Base-by-base conservation (phyloP, 768 basidiomycete genomes). In the Hericium coralloides region DNA sequence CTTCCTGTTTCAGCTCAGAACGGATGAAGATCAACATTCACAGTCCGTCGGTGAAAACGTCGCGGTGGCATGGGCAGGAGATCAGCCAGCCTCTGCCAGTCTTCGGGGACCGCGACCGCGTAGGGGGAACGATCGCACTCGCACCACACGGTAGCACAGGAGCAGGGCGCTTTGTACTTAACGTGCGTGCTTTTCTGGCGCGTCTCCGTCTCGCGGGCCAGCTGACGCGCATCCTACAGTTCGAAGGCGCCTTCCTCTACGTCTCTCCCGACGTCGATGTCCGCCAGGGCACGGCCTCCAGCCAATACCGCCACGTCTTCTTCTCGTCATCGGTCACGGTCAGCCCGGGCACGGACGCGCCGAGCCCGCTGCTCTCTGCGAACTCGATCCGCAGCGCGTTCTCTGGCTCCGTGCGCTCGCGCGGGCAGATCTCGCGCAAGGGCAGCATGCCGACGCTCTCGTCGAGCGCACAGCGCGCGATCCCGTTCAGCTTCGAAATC, bases 231-330 rank as follows among this genome's bases (percentile, higher is more conserved):
- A 37, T 52, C 31, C 12, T 8, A 4, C 59, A 89, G 86, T 69
- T 89, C 52, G 83, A 87, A 71, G 86, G 86, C 6, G 66, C 73
- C 10, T 84, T 89, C 64, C 69, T 73, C 18, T 82, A 80, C 54
- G 57, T 66, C 31, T 70, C 72, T 23, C 59, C 69, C 37, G 60
- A 60, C 14, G 55, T 57, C 58, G 64, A 64, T 12, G 38, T 48
- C 10, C 58, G 60, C 10, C 59, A 67, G 25, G 66, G 65, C 23
- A 25, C 49, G 55, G 45, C 48, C 53, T 57, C 59, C 12, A 62
- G 58, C 12, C 60, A 61, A 45, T 66, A 66, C 56, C 59, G 64
- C 12, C 69, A 71, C 55, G 58, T 65, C 22, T 71, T 71, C 63
- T 65, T 66, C 56, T 58, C 59, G 3, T 60, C 51, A 36, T 53